Conservation (phyloP, 2,329 filamentous ascomycete species). For the Zelopaecilomyces penicillatus region DNA sequence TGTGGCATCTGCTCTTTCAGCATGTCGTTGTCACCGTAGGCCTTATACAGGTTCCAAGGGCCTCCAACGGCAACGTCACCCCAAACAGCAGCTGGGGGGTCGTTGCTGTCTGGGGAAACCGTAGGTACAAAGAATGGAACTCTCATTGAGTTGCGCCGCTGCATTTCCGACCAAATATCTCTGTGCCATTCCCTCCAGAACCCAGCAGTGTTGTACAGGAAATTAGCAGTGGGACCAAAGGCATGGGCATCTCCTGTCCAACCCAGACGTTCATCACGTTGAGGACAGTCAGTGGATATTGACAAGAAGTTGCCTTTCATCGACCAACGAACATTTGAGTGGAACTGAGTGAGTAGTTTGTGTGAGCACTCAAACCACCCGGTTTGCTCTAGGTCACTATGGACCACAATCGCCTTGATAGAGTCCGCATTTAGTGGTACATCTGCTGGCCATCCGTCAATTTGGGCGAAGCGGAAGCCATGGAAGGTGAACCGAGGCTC, state of each 20-base stretch:
- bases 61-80: slow-evolving; percentile 33
- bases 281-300: slow-evolving; percentile 50
- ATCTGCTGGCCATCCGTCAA: slow-evolving; percentile 33
- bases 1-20: slow-evolving; percentile 30
- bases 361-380: slow-evolving; percentile 47
- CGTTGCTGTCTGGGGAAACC: slow-evolving; percentile 14
- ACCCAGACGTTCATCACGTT: slow-evolving; percentile 45
- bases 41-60: slow-evolving; percentile 32
- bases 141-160: slow-evolving; percentile 13
- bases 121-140: slow-evolving; percentile 22
- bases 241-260: slow-evolving; percentile 45
- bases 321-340: slow-evolving; percentile 46
- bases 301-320: slow-evolving; percentile 52
- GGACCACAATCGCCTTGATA: slow-evolving; percentile 29
- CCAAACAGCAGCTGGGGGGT: slow-evolving; percentile 24
- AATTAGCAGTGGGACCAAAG: slow-evolving; percentile 43
- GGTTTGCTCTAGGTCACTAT: slow-evolving; percentile 43
- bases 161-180: slow-evolving; percentile 32
- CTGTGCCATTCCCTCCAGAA: slow-evolving; percentile 42
- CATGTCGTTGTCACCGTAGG: slow-evolving; percentile 28
- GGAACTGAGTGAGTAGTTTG: slow-evolving; percentile 41
- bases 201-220: slow-evolving; percentile 43
- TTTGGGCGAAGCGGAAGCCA: slow-evolving; percentile 43
- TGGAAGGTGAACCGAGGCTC: slow-evolving; percentile 45
- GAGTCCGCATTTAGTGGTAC: slow-evolving; percentile 12